These are phyloP conservation scores for Starmera dryadoides DNA, from an alignment of 805 yeast species.

Conservation along the genomic window DNA sequence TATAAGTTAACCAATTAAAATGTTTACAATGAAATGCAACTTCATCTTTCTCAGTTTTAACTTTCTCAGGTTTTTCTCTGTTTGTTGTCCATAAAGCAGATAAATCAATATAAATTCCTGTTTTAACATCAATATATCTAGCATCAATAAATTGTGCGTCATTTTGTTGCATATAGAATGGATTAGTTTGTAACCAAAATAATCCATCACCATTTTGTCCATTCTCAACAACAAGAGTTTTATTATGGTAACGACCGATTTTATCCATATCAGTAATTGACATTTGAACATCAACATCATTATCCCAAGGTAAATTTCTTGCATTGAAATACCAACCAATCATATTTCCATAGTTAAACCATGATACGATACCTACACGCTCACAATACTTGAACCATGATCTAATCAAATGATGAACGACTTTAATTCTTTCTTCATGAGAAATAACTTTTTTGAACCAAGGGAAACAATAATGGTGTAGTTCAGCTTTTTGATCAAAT, in stretches of 20 bases:
- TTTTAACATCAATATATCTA: slow-evolving; percentile 39
- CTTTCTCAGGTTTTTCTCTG: slow-evolving; percentile 8
- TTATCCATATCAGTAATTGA: slow-evolving; percentile 36
- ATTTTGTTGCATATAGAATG: slow-evolving; percentile 26
- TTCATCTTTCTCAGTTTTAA: slow-evolving; percentile 3
- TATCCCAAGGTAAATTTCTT: slow-evolving; percentile 52
- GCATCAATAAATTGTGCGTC: slow-evolving; percentile 38
- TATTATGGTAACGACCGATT: slow-evolving; percentile 41
- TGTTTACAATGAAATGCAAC: slow-evolving; percentile 15
- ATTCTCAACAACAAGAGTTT: slow-evolving; percentile 39
- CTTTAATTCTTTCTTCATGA: slow-evolving; percentile 21
- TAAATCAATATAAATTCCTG: slow-evolving; percentile 44
- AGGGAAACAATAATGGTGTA: slow-evolving; percentile 25
- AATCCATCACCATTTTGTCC: slow-evolving; percentile 25
- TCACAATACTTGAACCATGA: slow-evolving; percentile 48
- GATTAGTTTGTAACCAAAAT: slow-evolving; percentile 26
- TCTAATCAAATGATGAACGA: slow-evolving; percentile 40
- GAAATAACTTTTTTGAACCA: slow-evolving; percentile 22
- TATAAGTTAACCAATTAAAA: slow-evolving; percentile 12
- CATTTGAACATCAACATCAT: slow-evolving; percentile 54
- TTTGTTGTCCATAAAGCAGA: slow-evolving; percentile 28
- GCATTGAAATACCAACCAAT: slow-evolving; percentile 61
- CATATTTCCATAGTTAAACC: slow-evolving; percentile 61
- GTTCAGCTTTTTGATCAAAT: slow-evolving; percentile 18
- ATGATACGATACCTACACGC: slow-evolving; percentile 36